Percentiles rank a stretch among this genome's conserved stretches.
These are phyloP conservation scores for Lyophyllum decastes DNA, from an alignment of 768 basidiomycete species.

Conservation along the genomic window DNA sequence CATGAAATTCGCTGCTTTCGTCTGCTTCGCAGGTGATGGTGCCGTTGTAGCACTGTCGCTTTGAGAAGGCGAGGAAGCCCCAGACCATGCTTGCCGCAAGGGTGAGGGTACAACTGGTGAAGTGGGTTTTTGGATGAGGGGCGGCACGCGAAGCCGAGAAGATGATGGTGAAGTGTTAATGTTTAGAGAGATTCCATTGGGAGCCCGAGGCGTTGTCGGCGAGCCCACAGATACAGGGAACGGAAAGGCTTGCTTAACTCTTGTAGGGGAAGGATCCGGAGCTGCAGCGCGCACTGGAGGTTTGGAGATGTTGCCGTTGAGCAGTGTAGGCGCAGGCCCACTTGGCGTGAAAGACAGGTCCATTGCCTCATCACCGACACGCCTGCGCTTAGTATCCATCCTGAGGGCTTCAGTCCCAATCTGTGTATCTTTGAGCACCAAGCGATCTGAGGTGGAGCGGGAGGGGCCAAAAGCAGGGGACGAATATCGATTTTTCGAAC, in stretches of 20 bases:
- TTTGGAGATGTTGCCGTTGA: conserved; percentile 18
- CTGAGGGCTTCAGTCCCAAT: conserved; percentile 36
- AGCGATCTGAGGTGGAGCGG: conserved; percentile 40
- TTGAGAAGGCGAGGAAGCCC: conserved; percentile 36
- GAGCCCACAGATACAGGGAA: conserved; percentile 33
- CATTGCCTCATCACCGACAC: conserved; percentile 48
- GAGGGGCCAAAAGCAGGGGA: conserved; percentile 73
- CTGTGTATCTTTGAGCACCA: conserved; percentile 36
- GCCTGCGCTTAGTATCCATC: conserved; percentile 62
- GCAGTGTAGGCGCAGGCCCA: conserved; percentile 19
- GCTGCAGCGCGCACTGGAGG: conserved; percentile 31
- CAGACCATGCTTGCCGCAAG: conserved; percentile 72
- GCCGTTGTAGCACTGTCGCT: conserved; percentile 30
- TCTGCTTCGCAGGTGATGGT: conserved; percentile 44
- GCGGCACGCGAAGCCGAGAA: conserved; percentile 43
- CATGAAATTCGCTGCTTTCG: conserved; percentile 70
- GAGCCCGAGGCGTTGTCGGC: conserved; percentile 29
- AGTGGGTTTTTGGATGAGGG: conserved; percentile 48
- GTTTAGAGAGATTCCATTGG: conserved; percentile 16
- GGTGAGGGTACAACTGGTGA: conserved; percentile 72
- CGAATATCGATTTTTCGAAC: conserved; percentile 62
- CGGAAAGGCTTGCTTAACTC: conserved; percentile 29
- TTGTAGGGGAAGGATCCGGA: conserved; percentile 34
- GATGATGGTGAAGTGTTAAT: conserved; percentile 24
- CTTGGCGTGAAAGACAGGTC: conserved; percentile 31